Evolutionary conservation across 2,329 filamentous ascomycete species (phyloP).

Genomic region (Bipolaris victoriae): DNA sequence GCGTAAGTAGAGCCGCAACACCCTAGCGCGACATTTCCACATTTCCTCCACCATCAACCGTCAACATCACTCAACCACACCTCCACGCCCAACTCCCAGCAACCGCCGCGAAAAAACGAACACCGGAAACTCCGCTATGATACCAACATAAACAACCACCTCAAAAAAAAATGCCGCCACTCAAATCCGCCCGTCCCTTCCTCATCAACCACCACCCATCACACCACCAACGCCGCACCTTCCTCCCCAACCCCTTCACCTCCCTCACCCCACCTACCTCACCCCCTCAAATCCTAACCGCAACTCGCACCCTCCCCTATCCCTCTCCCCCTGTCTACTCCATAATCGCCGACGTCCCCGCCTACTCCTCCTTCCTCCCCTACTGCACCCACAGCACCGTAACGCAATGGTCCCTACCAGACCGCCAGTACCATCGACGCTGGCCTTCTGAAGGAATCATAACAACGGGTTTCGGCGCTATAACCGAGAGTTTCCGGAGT

Average conservation of each 20-base stretch:
- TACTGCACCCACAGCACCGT: slow-evolving; percentile 82
- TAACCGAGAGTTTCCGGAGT: slow-evolving; percentile 84
- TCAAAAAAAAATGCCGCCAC: slow-evolving; percentile 42
- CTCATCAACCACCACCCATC: slow-evolving; percentile 7
- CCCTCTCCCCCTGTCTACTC: slow-evolving; percentile 73
- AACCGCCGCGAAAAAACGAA: background rate
- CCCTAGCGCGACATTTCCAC: slow-evolving; percentile 22
- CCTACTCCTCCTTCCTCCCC: slow-evolving; percentile 85
- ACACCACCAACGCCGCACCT: slow-evolving; percentile 45
- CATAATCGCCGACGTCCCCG: slow-evolving; percentile 84
- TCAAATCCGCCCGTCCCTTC: slow-evolving; percentile 47
- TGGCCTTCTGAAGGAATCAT: slow-evolving; percentile 80
- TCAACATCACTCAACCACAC: slow-evolving; percentile 5
- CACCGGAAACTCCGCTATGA: slow-evolving; percentile 18
- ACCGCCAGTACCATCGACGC: slow-evolving; percentile 54
- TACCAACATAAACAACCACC: slow-evolving; percentile 18
- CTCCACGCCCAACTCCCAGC: background rate
- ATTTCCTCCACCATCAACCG: slow-evolving; percentile 9
- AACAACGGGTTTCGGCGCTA: slow-evolving; percentile 81
- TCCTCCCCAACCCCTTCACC: slow-evolving; percentile 53
- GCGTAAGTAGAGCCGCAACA: slow-evolving; percentile 27
- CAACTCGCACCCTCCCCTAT: slow-evolving; percentile 79
- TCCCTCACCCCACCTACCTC: slow-evolving; percentile 37
- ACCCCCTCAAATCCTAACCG: slow-evolving; percentile 71
- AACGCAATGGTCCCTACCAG: slow-evolving; percentile 70